A percentile compares a stretch with the other conserved stretches of the same genome.
phyloP scores from a whole-genome alignment of 345 rosid species.

The Leavenworthia alabamica region DNA sequence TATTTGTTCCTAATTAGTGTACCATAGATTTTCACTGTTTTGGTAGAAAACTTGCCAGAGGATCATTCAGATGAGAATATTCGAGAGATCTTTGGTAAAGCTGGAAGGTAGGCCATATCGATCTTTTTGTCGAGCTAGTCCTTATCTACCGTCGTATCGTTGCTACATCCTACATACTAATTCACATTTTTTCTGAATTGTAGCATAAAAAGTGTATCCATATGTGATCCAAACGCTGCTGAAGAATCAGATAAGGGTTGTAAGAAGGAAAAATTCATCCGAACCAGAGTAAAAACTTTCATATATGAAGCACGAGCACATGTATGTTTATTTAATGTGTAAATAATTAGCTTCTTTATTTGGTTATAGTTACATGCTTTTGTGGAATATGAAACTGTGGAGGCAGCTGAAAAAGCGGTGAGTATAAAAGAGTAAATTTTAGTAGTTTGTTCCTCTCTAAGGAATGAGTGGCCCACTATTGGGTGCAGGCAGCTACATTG shows the following conservation, averaged over 20 bases:
- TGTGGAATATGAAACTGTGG: conserved; percentile 74
- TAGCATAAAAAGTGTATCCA: conserved; percentile 53
- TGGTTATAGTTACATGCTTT: conserved; percentile 65
- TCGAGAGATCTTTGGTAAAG: conserved; percentile 53
- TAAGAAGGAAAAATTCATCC: conserved; percentile 43
- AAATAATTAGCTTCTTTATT: conserved; percentile 10
- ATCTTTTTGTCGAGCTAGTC: not conserved
- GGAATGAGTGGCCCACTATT: not conserved
- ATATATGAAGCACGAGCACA: not conserved
- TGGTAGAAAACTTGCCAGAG: conserved; percentile 89
- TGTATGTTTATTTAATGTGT: not conserved
- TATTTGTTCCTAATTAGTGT: conserved; percentile 21
- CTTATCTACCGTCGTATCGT: not conserved
- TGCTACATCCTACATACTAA: conserved; percentile 1
- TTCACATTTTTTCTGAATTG: not conserved
- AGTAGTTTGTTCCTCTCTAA: not conserved
- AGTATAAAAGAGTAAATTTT: conserved; percentile 19
- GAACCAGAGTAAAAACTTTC: conserved; percentile 51
- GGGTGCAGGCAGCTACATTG: conserved; percentile 63
- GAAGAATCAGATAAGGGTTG: conserved; percentile 56
- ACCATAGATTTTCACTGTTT: conserved; percentile 66
- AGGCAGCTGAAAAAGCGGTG: conserved; percentile 92
- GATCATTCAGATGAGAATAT: conserved; percentile 76
- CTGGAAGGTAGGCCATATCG: conserved; percentile 55
- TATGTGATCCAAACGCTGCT: conserved; percentile 50